Evolutionary conservation across 768 basidiomycete species (phyloP).

Genomic region (Mycena vitilis): DNA sequence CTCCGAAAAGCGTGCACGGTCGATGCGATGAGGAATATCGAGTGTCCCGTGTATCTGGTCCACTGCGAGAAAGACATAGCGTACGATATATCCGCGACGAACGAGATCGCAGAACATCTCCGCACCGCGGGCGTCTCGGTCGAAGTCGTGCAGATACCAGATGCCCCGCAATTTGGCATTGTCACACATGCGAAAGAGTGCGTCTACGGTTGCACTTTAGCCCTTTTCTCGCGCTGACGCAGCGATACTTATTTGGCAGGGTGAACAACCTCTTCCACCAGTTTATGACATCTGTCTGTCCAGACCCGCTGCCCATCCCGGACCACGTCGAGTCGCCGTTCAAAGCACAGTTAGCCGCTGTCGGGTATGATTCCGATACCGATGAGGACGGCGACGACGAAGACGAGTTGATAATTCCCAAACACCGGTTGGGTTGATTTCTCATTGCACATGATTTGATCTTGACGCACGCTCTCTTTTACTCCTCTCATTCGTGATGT

Average conservation of each 20-base stretch:
- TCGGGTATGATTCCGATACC: no score
- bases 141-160: slow-evolving; percentile 17
- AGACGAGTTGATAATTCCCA: neutral
- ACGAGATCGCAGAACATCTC: slow-evolving; percentile 22
- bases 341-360: neutral
- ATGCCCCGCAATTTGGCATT: slow-evolving; percentile 33
- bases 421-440: no score
- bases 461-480: no score
- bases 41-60: slow-evolving; percentile 29
- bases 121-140: slow-evolving; percentile 28
- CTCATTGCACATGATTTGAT: no score
- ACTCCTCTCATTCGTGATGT: no score
- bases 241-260: neutral
- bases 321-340: slow-evolving; percentile 13
- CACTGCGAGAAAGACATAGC: slow-evolving; percentile 39
- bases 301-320: slow-evolving; percentile 3
- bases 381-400: no score
- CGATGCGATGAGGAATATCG: slow-evolving; percentile 19
- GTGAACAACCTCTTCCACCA: slow-evolving; percentile 1
- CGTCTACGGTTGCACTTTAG: neutral
- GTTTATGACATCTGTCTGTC: neutral
- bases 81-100: slow-evolving; percentile 22
- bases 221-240: neutral
- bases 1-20: slow-evolving; percentile 25
- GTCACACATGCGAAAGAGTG: slow-evolving; percentile 30